Evolutionary conservation across 2,329 filamentous ascomycete genomes (phyloP), one percentile per base, ranked within the genome.

Genomic region (Cladosporium sp.): DNA sequence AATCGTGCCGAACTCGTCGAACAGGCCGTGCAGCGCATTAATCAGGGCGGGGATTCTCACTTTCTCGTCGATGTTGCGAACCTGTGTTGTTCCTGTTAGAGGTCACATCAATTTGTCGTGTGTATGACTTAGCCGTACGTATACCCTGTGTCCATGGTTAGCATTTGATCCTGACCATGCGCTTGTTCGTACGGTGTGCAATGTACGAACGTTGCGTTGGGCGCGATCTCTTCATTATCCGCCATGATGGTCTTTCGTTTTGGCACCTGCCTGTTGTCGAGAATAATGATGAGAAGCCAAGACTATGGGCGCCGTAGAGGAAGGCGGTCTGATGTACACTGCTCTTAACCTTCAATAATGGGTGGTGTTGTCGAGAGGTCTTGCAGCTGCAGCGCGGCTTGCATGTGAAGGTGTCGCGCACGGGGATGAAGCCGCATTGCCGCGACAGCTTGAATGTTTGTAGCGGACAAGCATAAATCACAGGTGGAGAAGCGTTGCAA

Each of bases 31-130:
- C 15, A 99, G 81, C 0, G 89, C 83, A 64, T 88, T 83, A 63
- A 87, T 89, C 55, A 97, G 80, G 9, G 84, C 76, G 34, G 91
- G 87, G 58, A 90, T 80, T 73, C 96, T 96, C 74, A 96, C 86
- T 70, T 89, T 86, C 79, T 97, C 94, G 75, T 97, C 90, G 59
- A 99, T 85, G 72, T 97, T 97, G 68, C 88, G 89, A 62, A 83
- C 78, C 78, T 83, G 65, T 44, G 13, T 24, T 15, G n/a, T 13
- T 19, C 17, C 7, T 51, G 36, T 62, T 58, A 58, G 42, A 20
- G 2, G 15, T 28, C 4, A 24, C 13, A 35, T 17, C 15, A 17
- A 25, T 13, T n/a, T 15, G 15, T 32, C 4, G 50, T 12, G 12
- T 44, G 32, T 3, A 17, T 45, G 4, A 2, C 28, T 4, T 7